Percentiles rank a stretch among this genome's conserved stretches.
These are phyloP conservation scores for Zoysia japonica DNA, from an alignment of 176 grass and related monocot genomes.

Conservation along the genomic window DNA sequence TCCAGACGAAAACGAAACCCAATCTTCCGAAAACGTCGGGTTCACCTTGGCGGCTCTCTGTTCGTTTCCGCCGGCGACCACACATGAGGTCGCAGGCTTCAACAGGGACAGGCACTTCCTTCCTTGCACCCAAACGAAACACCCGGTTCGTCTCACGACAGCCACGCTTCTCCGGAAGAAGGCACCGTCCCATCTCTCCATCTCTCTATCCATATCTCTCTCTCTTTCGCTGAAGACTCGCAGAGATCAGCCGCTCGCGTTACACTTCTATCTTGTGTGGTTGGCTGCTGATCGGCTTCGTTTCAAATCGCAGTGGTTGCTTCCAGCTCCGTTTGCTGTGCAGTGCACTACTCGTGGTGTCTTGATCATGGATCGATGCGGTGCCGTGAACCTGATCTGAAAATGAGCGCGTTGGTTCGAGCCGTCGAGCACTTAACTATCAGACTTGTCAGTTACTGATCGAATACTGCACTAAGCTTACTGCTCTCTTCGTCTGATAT, in stretches of 20 bases:
- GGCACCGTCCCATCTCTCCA: not conserved
- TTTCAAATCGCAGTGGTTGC: not conserved
- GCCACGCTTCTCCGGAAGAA: not conserved
- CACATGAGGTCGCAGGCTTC: not conserved
- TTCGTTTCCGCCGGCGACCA: not conserved
- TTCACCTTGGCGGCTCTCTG: not conserved
- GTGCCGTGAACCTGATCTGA: not conserved
- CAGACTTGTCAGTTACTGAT: not conserved
- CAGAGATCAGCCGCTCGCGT: not conserved
- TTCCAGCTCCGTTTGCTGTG: not conserved
- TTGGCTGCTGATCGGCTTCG: not conserved
- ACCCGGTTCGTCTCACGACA: not conserved
- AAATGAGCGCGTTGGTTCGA: not conserved
- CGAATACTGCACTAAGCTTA: not conserved
- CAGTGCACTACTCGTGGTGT: not conserved
- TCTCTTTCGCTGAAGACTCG: not conserved
- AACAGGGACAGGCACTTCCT: constrained; percentile 21
- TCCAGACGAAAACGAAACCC: not conserved
- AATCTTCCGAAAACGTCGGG: not conserved
- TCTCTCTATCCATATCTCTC: not conserved
- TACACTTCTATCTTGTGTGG: not conserved
- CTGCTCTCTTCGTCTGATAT: no score
- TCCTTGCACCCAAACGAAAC: constrained; percentile 12
- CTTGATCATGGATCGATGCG: not conserved
- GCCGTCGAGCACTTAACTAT: not conserved